A percentile compares a stretch with the other conserved stretches of the same genome.
Conservation (phyloP, 2,329 filamentous ascomycete species). For the Verticillium zaregamsianum region DNA sequence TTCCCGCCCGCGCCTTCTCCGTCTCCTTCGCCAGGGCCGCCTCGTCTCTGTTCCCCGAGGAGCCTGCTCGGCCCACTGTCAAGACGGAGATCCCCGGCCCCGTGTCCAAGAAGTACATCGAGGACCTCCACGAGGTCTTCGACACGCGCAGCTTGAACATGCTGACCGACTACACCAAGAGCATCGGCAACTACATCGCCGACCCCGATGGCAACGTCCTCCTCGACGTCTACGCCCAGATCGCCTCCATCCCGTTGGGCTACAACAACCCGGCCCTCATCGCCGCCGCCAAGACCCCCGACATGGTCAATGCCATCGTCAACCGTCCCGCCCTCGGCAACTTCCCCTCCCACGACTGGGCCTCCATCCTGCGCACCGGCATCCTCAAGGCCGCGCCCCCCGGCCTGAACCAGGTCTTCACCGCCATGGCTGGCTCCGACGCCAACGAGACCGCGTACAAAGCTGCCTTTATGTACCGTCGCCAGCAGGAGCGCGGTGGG, state of each 20-base stretch:
- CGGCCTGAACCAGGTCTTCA: slow-evolving; percentile 85
- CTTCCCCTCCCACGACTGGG: slow-evolving; percentile 86
- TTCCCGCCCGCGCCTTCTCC: slow-evolving; percentile 7
- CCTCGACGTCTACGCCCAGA: slow-evolving; percentile 83
- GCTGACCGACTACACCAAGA: slow-evolving; percentile 71
- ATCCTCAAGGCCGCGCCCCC: slow-evolving; percentile 79
- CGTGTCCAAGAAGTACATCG: slow-evolving; percentile 62
- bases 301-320: slow-evolving; percentile 77
- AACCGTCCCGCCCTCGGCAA: slow-evolving; percentile 88
- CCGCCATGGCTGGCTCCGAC: slow-evolving; percentile 82
- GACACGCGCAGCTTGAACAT: slow-evolving; percentile 85
- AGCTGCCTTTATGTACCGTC: slow-evolving; percentile 90
- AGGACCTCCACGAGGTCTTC: slow-evolving; percentile 73
- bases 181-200: slow-evolving; percentile 75
- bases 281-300: slow-evolving; percentile 65
- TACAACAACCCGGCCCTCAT: slow-evolving; percentile 84
- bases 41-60: slow-evolving; percentile 35
- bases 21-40: slow-evolving; percentile 8
- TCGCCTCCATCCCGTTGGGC: slow-evolving; percentile 85
- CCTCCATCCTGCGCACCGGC: slow-evolving; percentile 71
- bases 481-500: slow-evolving; percentile 76
- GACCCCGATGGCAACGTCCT: slow-evolving; percentile 69
- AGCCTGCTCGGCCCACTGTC: slow-evolving; percentile 48
- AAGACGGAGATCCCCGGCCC: slow-evolving; percentile 71
- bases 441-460: slow-evolving; percentile 95